Evolutionary conservation across 176 grass and related monocot species (phyloP).

Genomic region (Oryza meridionalis): DNA sequence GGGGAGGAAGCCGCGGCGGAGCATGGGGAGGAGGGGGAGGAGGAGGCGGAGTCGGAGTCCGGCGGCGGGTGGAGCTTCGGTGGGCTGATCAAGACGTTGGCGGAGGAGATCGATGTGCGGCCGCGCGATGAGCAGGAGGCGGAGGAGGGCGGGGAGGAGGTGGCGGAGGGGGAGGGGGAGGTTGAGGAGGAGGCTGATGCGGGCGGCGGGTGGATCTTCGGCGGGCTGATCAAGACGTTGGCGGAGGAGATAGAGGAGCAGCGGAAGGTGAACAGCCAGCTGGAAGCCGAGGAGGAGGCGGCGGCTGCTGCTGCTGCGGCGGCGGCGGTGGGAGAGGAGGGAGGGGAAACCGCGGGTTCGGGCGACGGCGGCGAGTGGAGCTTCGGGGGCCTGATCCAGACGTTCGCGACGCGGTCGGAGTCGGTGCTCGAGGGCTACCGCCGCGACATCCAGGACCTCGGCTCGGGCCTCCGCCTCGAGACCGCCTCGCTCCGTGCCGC

Average conservation of each 20-base stretch:
- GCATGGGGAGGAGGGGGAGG: neutral
- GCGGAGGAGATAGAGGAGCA: slow-evolving; percentile 42
- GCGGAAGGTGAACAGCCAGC: neutral
- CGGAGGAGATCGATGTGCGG: slow-evolving; percentile 48
- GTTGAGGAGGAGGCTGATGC: neutral
- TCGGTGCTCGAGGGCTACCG: slow-evolving; percentile 66
- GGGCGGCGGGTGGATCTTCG: slow-evolving; percentile 49
- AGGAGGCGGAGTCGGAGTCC: neutral
- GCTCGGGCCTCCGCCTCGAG: slow-evolving; percentile 64
- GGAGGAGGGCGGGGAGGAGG: neutral
- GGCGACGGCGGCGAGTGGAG: slow-evolving; percentile 37
- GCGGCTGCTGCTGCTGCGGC: neutral
- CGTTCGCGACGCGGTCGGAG: slow-evolving; percentile 67
- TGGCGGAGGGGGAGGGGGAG: neutral
- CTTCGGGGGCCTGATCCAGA: slow-evolving; percentile 77
- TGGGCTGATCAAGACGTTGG: slow-evolving; percentile 64
- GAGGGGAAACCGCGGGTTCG: neutral
- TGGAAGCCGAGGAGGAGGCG: slow-evolving; percentile 6
- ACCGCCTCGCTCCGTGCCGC: slow-evolving; percentile 57
- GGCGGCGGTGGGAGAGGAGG: neutral
- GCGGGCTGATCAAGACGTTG: slow-evolving; percentile 66
- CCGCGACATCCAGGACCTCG: slow-evolving; percentile 79
- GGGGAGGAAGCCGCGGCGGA: neutral
- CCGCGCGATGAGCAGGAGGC: slow-evolving; percentile 34
- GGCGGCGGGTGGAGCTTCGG: slow-evolving; percentile 55